Base-by-base conservation (phyloP, 176 grass and related monocot species). In the Poa annua region DNA sequence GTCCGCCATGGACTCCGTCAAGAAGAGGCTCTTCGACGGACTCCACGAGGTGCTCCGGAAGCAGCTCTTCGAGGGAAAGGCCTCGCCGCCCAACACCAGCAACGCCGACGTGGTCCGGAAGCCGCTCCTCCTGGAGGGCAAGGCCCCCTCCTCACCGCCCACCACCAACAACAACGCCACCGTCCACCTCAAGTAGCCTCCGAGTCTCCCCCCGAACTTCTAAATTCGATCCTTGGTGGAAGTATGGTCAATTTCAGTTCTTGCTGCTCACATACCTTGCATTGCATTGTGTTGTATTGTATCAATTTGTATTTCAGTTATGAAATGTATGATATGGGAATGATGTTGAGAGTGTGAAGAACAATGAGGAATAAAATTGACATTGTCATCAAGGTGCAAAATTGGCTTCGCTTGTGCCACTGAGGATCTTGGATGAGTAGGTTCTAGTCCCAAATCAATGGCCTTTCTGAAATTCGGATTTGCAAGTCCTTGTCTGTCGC, bases 1-100 rank as follows among this genome's bases (percentile, higher is more conserved):
- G 61, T 75, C 75, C 79, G 94, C 94, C 21, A 88, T 92, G 82
- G 92, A 94, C 60, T 87, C 92, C 42, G 75, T 97, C 44, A 97
- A 94, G 74, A 92, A 87, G 89, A 91, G 74, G 83, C 92, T 97
- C 75, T 88, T 90, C 70, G 89, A 90, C 33, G 88, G 82, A 48
- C 80, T 92, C 32, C 94, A 97, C 75, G 92, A 91, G 59, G 85
- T 88, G 53, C 76, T 97, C 29, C 69, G 89, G 32, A 92, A 93
- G 92, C 89, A 88, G 75, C 88, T 97, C 69, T 94, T 90, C 76
- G 89, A 89, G 44, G 83, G 88, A 17, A 74, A 74, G 71, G 71
- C 47, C 0, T 77, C 83, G 17, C 50, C 77, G n/a, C 78, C 47
- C 71, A 22, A 35, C 22, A 26, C 1, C 44, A 19, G 21, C 41